These are phyloP conservation scores for Dorcoceras hygrometricum DNA, from an alignment of 257 asterid genomes.

Conservation along the genomic window DNA sequence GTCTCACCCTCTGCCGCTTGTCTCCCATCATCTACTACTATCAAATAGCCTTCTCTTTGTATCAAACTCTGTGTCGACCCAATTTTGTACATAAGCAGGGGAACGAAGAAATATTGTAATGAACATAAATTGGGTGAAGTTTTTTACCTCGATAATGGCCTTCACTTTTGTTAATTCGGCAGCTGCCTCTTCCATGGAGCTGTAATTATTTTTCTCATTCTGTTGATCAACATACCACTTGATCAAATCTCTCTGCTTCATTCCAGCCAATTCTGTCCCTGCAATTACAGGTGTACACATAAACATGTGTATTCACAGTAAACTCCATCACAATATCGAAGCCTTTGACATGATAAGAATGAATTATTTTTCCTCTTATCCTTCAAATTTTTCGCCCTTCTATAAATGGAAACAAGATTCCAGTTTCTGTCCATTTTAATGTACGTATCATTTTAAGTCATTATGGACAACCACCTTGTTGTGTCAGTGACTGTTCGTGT, in stretches of 20 bases:
- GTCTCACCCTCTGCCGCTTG: conserved; percentile 52
- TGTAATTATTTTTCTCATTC: conserved; percentile 68
- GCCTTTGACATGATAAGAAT: background rate
- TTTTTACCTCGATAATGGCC: conserved; percentile 83
- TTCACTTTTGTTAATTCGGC: conserved; percentile 73
- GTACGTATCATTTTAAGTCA: background rate
- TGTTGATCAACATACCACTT: conserved; percentile 84
- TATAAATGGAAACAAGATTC: background rate
- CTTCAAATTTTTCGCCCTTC: background rate
- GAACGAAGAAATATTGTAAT: background rate
- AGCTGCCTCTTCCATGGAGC: conserved; percentile 72
- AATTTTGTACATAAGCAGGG: no score
- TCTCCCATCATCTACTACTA: conserved; percentile 83
- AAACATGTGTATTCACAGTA: background rate
- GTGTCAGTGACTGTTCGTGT: conserved; percentile 63
- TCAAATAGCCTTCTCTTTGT: conserved; percentile 82
- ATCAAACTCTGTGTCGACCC: conserved; percentile 66
- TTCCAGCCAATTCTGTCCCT: conserved; percentile 78
- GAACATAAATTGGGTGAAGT: background rate
- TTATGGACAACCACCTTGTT: conserved; percentile 48
- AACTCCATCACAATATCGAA: background rate
- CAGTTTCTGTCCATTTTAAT: background rate
- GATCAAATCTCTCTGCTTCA: conserved; percentile 86
- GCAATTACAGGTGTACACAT: background rate
- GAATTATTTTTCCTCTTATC: background rate